Evolutionary conservation across 2,329 filamentous ascomycete genomes (phyloP), one percentile per base, ranked within the genome.

Genomic region (Verticillium dahliae): DNA sequence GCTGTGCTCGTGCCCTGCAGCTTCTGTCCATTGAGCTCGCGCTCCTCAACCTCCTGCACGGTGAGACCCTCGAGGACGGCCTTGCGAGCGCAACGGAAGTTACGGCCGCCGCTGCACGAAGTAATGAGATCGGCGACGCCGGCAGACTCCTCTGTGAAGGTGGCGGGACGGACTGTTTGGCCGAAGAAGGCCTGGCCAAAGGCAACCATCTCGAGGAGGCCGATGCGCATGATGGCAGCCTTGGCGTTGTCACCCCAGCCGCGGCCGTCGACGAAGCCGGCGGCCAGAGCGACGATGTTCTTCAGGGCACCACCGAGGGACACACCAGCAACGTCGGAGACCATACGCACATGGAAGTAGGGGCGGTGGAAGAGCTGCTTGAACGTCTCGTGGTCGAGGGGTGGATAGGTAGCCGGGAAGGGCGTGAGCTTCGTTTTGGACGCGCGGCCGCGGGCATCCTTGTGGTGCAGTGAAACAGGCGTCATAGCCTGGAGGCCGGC

Each of bases 211-310:
- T 99, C 95, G 69, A 97, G 83, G 56, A 99, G 85, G 7, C 95
- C 95, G 22, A 98, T 90, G 52, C 95, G 90, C 92, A 99, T 98
- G 63, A 99, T 89, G 56, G 95, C 95, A n/a, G 95, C 92, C 80
- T 99, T 98, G 67, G 94, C 94, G 69, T 98, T 99, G 80, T 98
- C 93, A 71, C 95, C 95, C 94, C 95, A 99, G 67, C 94, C 94
- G 64, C 94, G 86, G 39, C 95, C 95, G 67, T 97, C 92, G 55
- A 98, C 92, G 75, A 96, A 99, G 62, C 95, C 95, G 37, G 95
- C 93, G 5, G 92, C 94, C 18, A 99, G 80, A 5, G 95, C 95
- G 61, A 99, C 91, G 66, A 99, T 89, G 80, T 99, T 99, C 83
- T 99, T 99, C 68, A 99, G 81, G 0, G 95, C 95, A 63, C 95